Conservation (phyloP, 768 basidiomycete species). For the Sarcomyxa edulis region DNA sequence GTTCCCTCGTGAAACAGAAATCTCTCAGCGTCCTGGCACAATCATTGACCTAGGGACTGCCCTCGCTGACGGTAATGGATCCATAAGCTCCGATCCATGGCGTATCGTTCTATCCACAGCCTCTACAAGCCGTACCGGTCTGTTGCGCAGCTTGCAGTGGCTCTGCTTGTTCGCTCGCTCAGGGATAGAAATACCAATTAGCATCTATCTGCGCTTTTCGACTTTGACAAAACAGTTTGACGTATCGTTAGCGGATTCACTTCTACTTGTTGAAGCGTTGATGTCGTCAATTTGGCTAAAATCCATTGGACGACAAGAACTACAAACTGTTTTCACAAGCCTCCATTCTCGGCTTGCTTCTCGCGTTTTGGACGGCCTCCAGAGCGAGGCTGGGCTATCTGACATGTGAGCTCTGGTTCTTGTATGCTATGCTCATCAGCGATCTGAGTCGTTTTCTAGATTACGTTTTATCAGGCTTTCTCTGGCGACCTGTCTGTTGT, state of each 20-base stretch:
- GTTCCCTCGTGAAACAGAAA: slow-evolving; percentile 49
- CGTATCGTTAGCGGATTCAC: slow-evolving; percentile 36
- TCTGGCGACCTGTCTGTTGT: slow-evolving; percentile 51
- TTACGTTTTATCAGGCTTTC: slow-evolving; percentile 56
- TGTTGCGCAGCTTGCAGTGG: slow-evolving; percentile 49
- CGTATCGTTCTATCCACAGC: slow-evolving; percentile 40
- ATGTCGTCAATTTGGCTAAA: slow-evolving; percentile 58
- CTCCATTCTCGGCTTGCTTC: slow-evolving; percentile 40
- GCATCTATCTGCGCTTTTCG: slow-evolving; percentile 44
- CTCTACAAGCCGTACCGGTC: slow-evolving; percentile 32
- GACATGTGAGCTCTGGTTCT: slow-evolving; percentile 31
- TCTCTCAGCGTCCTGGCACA: slow-evolving; percentile 31
- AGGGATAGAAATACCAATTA: slow-evolving; percentile 56
- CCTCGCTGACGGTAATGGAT: slow-evolving; percentile 20
- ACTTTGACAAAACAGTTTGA: slow-evolving; percentile 31
- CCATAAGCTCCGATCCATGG: slow-evolving; percentile 46
- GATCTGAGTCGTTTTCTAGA: slow-evolving; percentile 16
- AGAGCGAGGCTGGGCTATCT: slow-evolving; percentile 18
- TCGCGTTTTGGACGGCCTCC: slow-evolving; percentile 32
- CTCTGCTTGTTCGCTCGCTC: slow-evolving; percentile 57
- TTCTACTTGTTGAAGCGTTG: slow-evolving; percentile 47
- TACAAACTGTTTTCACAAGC: slow-evolving; percentile 44
- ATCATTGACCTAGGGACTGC: slow-evolving; percentile 24
- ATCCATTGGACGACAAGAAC: slow-evolving; percentile 51
- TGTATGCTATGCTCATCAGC: background rate